A percentile compares a stretch with the other conserved stretches of the same genome.
These are phyloP conservation scores for Dictyostelium purpureum DNA, from an alignment of 78 protist species.

Conservation along the genomic window DNA sequence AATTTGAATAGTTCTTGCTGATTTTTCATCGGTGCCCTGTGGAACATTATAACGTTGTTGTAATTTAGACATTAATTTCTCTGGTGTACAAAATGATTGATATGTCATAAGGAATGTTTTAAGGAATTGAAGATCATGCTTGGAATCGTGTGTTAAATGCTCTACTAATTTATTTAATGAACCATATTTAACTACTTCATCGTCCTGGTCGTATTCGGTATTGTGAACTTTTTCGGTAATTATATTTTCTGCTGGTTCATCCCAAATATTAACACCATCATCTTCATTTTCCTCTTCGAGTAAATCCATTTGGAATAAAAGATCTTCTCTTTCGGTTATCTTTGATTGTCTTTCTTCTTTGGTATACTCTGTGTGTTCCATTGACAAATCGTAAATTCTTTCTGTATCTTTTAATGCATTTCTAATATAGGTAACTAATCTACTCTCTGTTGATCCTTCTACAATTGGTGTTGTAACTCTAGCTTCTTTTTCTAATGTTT, in stretches of 20 bases:
- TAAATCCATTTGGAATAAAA: conserved; percentile 57
- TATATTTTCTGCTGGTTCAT: conserved; percentile 65
- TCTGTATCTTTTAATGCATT: conserved; percentile 73
- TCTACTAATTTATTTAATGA: conserved; percentile 80
- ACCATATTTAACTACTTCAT: conserved; percentile 79
- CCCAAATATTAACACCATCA: conserved; percentile 80
- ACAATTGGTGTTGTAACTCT: conserved; percentile 50
- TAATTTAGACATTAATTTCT: conserved; percentile 66
- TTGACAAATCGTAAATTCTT: conserved; percentile 78
- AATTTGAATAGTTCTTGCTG: conserved; percentile 55
- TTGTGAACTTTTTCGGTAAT: conserved; percentile 37
- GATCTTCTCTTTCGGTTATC: conserved; percentile 65
- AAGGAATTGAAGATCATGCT: conserved; percentile 66
- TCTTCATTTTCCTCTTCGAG: conserved; percentile 75
- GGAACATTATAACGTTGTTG: conserved; percentile 76
- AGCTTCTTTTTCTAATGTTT: conserved; percentile 53
- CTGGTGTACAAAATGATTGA: conserved; percentile 80
- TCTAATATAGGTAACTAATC: conserved; percentile 48
- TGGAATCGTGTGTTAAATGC: conserved; percentile 76
- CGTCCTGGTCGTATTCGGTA: conserved; percentile 58
- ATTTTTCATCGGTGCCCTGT: conserved; percentile 15
- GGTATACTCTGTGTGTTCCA: conserved; percentile 56
- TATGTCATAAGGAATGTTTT: conserved; percentile 83
- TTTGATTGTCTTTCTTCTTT: conserved; percentile 28
- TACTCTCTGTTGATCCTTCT: conserved; percentile 48